Evolutionary conservation across 495 filamentous ascomycete species (phyloP).

Genomic region (Haplographium delicatum): DNA sequence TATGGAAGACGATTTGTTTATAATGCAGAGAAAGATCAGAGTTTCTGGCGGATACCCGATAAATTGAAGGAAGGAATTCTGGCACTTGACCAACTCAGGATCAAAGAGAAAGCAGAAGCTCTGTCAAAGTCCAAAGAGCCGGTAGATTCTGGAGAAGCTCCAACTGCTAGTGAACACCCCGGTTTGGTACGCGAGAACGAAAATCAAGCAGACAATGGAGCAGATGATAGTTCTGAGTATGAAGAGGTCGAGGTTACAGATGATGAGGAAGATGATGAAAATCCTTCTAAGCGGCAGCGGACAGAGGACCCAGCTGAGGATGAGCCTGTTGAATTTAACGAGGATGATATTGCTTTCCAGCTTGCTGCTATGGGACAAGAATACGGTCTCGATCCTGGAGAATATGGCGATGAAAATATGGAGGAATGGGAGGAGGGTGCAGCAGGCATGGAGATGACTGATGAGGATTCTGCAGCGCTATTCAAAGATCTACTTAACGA

Average conservation of each 20-base stretch:
- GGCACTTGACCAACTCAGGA: conserved; percentile 58
- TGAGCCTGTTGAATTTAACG: conserved; percentile 79
- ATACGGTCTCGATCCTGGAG: conserved; percentile 51
- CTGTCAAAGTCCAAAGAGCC: conserved; percentile 18
- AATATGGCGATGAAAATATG: conserved; percentile 61
- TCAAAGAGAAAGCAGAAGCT: conserved; percentile 42
- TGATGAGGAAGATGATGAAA: conserved; percentile 39
- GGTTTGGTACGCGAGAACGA: not conserved
- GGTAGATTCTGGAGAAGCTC: conserved; percentile 7
- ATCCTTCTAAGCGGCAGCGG: conserved; percentile 59
- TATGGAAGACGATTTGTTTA: conserved; percentile 82
- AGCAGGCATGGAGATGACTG: conserved; percentile 60
- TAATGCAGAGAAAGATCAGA: conserved; percentile 75
- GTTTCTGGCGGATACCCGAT: conserved; percentile 87
- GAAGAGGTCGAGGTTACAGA: conserved; percentile 88
- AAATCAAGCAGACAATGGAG: conserved; percentile 24
- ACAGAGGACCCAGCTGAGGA: conserved; percentile 49
- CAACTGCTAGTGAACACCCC: conserved; percentile 13
- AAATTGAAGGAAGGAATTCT: conserved; percentile 76
- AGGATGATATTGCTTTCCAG: conserved; percentile 93
- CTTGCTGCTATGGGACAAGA: conserved; percentile 66
- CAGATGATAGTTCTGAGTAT: conserved; percentile 60
- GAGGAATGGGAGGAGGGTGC: conserved; percentile 67
- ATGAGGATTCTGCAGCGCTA: conserved; percentile 61
- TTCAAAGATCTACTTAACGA: conserved; percentile 87